Conservation (phyloP, 495 filamentous ascomycete species). For the Hypoxylon fragiforme region DNA sequence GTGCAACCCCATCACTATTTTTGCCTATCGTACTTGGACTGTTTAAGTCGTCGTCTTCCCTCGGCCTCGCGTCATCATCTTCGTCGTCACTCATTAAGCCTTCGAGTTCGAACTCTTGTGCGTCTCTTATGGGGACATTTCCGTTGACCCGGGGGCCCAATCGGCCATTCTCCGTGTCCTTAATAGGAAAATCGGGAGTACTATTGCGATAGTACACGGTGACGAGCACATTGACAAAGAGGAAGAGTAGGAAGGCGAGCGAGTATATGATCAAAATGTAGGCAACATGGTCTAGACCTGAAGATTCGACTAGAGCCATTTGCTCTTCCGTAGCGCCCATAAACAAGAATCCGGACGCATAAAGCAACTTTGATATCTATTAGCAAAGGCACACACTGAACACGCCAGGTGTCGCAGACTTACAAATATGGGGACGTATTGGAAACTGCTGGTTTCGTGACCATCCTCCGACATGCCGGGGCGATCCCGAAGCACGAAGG, state of each 20-base stretch:
- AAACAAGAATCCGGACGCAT: conserved; percentile 93
- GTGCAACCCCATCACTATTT: conserved; percentile 35
- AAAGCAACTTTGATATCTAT: conserved; percentile 67
- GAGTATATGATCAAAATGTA: conserved; percentile 91
- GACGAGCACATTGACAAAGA: conserved; percentile 83
- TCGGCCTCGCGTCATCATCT: conserved; percentile 46
- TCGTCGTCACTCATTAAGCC: conserved; percentile 87
- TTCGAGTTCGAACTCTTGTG: conserved; percentile 88
- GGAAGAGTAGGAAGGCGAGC: conserved; percentile 85
- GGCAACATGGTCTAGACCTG: conserved; percentile 81
- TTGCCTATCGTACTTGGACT: conserved; percentile 47
- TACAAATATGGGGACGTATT: conserved; percentile 89
- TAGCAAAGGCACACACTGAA: conserved; percentile 3
- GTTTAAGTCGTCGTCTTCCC: conserved; percentile 37
- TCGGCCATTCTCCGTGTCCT: conserved; percentile 36
- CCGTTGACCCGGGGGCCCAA: conserved; percentile 56
- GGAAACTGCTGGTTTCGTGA: conserved; percentile 77
- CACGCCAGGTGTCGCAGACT: conserved; percentile 36
- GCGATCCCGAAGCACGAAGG: conserved; percentile 79
- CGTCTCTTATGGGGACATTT: conserved; percentile 65
- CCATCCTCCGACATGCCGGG: conserved; percentile 58
- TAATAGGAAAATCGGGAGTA: conserved; percentile 33
- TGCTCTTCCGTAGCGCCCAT: conserved; percentile 98
- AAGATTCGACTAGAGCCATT: conserved; percentile 72
- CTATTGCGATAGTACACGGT: conserved; percentile 71